A percentile compares a stretch with the other conserved stretches of the same genome.
phyloP scores from a whole-genome alignment of 108 stramenopile species.

The Ochromonas danica region DNA sequence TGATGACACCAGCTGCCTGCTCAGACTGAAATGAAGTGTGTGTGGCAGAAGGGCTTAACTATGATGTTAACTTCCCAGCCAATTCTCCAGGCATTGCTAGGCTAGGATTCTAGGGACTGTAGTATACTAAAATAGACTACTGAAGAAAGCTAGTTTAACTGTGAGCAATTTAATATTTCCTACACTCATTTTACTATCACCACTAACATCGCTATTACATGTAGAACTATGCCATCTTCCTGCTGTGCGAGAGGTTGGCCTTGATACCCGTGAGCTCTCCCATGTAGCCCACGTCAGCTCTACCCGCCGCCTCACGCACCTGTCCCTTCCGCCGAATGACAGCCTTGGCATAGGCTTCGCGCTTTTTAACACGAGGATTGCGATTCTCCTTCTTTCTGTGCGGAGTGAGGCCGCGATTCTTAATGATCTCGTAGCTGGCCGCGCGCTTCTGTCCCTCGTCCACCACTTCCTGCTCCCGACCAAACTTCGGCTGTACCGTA shows the following conservation, averaged over 20 bases:
- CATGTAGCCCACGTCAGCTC: conserved; percentile 78
- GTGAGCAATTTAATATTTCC: no score
- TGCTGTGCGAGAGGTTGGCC: conserved; percentile 70
- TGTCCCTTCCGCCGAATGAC: conserved; percentile 87
- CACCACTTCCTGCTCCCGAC: conserved; percentile 44
- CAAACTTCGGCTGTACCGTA: conserved; percentile 41
- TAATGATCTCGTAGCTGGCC: conserved; percentile 72
- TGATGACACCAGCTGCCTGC: no score
- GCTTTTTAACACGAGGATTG: conserved; percentile 95
- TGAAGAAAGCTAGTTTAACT: no score
- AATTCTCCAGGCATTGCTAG: no score
- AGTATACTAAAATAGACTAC: no score
- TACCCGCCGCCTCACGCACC: conserved; percentile 73
- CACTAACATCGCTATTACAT: no score
- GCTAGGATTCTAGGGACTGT: no score
- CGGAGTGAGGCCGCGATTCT: conserved; percentile 91
- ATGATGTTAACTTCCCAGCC: no score
- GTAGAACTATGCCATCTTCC: no score
- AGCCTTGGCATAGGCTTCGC: conserved; percentile 88
- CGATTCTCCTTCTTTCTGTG: conserved; percentile 91
- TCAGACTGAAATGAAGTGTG: no score
- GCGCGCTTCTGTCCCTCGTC: conserved; percentile 64
- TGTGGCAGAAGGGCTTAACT: no score
- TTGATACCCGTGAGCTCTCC: conserved; percentile 89
- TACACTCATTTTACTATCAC: no score